Percentiles rank a stretch among this genome's conserved stretches.
These are phyloP conservation scores for Globisporangium yorkense DNA, from an alignment of 352 stramenopile species.

Conservation along the genomic window DNA sequence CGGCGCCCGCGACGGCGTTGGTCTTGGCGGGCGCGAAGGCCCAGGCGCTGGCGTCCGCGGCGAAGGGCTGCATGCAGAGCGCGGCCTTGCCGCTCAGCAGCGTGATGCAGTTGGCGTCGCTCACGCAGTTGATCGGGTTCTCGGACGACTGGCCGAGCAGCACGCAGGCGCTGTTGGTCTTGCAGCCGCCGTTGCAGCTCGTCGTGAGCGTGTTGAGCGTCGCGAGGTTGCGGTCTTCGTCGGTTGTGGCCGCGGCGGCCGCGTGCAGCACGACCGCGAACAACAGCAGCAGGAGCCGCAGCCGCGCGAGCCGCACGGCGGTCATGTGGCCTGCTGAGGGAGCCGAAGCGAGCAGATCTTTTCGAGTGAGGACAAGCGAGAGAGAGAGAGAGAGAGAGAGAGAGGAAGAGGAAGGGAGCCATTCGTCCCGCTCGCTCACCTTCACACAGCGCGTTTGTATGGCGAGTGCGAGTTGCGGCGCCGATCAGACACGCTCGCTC, in stretches of 20 bases:
- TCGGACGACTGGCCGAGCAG: constrained; percentile 52
- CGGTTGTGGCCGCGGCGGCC: background rate
- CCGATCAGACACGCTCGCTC: constrained; percentile 1
- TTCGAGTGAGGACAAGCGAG: background rate
- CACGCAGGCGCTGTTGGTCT: constrained; percentile 51
- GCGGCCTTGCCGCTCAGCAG: constrained; percentile 61
- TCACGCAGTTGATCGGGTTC: constrained; percentile 68
- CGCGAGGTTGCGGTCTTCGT: constrained; percentile 9
- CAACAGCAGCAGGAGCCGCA: background rate
- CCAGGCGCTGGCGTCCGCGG: constrained; percentile 28
- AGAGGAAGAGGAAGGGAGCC: no score
- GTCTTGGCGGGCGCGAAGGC: constrained; percentile 45
- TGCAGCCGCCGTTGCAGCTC: constrained; percentile 67
- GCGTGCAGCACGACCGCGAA: constrained; percentile 7
- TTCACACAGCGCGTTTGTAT: background rate
- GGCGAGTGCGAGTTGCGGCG: background rate
- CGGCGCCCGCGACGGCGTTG: constrained; percentile 39
- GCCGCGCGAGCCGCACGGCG: background rate
- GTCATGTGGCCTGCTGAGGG: no score
- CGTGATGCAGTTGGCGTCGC: constrained; percentile 61
- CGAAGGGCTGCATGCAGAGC: constrained; percentile 60
- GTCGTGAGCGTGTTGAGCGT: constrained; percentile 70
- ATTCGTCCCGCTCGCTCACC: no score
- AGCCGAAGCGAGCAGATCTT: no score
- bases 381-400: background rate